A percentile compares a stretch with the other conserved stretches of the same genome.
Conservation (phyloP, 2,329 filamentous ascomycete genomes). For the Colletotrichum camelliae region DNA sequence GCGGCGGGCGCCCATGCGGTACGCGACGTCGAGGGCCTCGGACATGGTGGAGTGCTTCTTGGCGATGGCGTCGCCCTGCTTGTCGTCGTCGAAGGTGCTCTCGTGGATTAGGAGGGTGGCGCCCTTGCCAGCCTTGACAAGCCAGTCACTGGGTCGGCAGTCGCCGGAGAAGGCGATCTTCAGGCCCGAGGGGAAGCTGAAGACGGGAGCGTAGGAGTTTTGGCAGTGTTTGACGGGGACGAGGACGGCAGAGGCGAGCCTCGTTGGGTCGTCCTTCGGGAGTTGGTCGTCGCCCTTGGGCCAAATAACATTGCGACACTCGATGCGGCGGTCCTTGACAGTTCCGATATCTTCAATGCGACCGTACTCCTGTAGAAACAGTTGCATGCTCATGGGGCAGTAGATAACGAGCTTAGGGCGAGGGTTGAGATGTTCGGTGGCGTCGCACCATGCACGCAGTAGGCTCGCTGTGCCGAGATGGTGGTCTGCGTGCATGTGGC, state of each 20-base stretch:
- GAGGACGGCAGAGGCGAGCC: slow-evolving; percentile 71
- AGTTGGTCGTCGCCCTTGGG: slow-evolving; percentile 33
- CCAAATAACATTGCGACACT: slow-evolving; percentile 28
- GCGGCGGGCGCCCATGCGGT: slow-evolving; percentile 78
- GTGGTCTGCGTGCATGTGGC: slow-evolving; percentile 95
- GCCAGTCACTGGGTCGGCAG: slow-evolving; percentile 77
- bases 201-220: slow-evolving; percentile 75
- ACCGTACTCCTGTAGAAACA: slow-evolving; percentile 81
- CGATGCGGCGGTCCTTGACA: slow-evolving; percentile 64
- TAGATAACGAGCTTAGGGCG: slow-evolving; percentile 64
- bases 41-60: slow-evolving; percentile 92
- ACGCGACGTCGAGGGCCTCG: slow-evolving; percentile 82
- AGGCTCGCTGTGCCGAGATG: slow-evolving; percentile 85
- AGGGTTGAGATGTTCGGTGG: slow-evolving; percentile 40
- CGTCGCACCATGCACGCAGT: slow-evolving; percentile 81
- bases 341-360: slow-evolving; percentile 72
- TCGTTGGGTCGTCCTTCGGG: slow-evolving; percentile 53
- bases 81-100: slow-evolving; percentile 92
- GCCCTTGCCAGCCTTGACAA: slow-evolving; percentile 73
- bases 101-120: slow-evolving; percentile 92
- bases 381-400: slow-evolving; percentile 73
- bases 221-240: slow-evolving; percentile 79
- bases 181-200: slow-evolving; percentile 81
- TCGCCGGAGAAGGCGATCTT: slow-evolving; percentile 95
- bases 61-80: slow-evolving; percentile 75